Percentiles rank a stretch among this genome's conserved stretches.
Conservation (phyloP, 1,139 yeast species). For the Groenewaldozyma auringiensis region DNA sequence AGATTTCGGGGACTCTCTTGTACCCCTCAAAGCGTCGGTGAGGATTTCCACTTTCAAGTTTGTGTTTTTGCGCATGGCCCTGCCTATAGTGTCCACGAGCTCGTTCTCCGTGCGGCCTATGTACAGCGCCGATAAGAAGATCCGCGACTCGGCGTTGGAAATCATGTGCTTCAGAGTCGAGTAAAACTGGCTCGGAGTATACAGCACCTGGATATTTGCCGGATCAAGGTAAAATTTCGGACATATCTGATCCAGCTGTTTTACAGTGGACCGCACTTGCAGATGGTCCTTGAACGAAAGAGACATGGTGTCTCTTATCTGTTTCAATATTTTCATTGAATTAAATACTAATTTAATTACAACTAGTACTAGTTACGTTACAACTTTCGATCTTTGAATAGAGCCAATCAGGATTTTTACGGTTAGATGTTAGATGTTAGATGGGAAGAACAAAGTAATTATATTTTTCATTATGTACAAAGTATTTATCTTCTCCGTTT, state of each 20-base stretch:
- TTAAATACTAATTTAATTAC: no score
- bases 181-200: conserved; percentile 66
- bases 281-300: conserved; percentile 12
- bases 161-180: conserved; percentile 37
- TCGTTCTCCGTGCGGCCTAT: conserved; percentile 79
- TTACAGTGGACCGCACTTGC: conserved; percentile 22
- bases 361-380: no score
- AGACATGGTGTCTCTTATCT: background rate
- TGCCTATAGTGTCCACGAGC: conserved; percentile 31
- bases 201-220: conserved; percentile 57
- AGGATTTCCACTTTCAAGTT: conserved; percentile 62
- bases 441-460: no score
- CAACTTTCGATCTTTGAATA: no score
- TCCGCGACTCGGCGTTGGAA: conserved; percentile 45
- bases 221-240: conserved; percentile 58
- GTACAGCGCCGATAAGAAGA: conserved; percentile 79
- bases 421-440: no score
- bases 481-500: conserved; percentile 49
- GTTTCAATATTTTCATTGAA: background rate
- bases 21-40: conserved; percentile 85
- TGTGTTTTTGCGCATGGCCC: conserved; percentile 52
- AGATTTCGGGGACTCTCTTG: conserved; percentile 77
- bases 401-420: no score
- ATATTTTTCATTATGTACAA: no score
- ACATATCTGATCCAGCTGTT: conserved; percentile 54